Base-by-base conservation (phyloP, 1,284 basidiomycete genomes). In the Boletellus sp. region DNA sequence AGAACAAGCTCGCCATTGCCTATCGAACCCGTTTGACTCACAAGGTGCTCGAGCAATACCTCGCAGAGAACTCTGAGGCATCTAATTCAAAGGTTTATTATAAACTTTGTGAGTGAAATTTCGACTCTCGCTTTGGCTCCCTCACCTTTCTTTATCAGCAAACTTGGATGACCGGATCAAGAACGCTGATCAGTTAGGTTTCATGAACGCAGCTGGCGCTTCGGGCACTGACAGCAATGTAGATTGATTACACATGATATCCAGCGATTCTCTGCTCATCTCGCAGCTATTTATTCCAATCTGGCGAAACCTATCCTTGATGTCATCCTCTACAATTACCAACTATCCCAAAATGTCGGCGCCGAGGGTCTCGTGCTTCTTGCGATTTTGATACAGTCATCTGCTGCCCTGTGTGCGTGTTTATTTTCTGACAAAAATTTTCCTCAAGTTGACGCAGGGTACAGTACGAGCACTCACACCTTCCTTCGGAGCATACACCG, bases 161-260 rank as follows among this genome's bases (percentile, higher is more conserved):
- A 94, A 94, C 63, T 69, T 95, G 50, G 92, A 95, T 59, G 95
- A 98, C 66, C 77, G 95, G 45, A 94, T 98, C 54, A 94, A 94
- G 73, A 98, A 98, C 57, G 89, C 92, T 8, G 95, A 98, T 63
- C 94, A 97, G 86, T 64, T 88, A 51, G 58, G 77, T 58, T 29
- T 36, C 5, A 36, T 23, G 19, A 11, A 29, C 19, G n/a, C 33
- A 14, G 26, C 38, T 17, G 41, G 14, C 36, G 25, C 27, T 22
- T n/a, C 36, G 36, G 48, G 35, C 42, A 29, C 50, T 56, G 36
- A 53, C 39, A 19, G 20, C 23, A 36, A 33, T 33, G 11, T 56
- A 89, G 86, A 66, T 88, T 95, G 81, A 92, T 98, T 54, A 95
- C 94, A 0, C 87, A 95, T 50, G 95, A 99, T 64, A 92, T 98